Percentiles rank a stretch among this genome's conserved stretches.
Evolutionary conservation across 1,284 basidiomycete species (phyloP).

Genomic region (Apiotrichum porosum): DNA sequence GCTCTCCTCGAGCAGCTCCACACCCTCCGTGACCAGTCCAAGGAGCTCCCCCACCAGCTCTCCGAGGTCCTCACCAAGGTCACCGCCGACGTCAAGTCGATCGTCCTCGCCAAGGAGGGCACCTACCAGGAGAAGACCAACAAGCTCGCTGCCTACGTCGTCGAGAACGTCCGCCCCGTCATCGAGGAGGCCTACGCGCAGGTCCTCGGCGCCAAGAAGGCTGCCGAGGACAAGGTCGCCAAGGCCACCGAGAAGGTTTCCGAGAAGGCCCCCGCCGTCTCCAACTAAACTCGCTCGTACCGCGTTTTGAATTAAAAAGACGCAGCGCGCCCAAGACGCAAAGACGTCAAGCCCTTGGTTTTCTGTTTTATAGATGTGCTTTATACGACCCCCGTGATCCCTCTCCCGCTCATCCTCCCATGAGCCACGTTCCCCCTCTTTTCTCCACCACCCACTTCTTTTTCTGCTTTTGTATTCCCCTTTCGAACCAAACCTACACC

Average conservation of each 20-base stretch:
- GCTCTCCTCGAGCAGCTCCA: conserved; percentile 42
- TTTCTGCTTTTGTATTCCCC: conserved; percentile 3
- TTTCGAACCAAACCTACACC: not conserved
- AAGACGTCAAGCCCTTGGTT: not conserved
- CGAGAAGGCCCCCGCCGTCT: not conserved
- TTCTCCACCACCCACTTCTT: too few relatives aligned
- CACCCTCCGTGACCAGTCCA: conserved; percentile 39
- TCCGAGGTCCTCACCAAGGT: conserved; percentile 41
- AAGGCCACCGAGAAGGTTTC: conserved; percentile 17
- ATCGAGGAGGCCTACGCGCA: conserved; percentile 47
- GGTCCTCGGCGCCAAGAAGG: conserved; percentile 35
- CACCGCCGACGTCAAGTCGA: conserved; percentile 40
- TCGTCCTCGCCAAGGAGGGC: conserved; percentile 44
- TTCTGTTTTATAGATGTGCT: conserved; percentile 1
- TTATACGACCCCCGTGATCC: not conserved
- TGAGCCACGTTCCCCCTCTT: not conserved
- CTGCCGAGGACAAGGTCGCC: conserved; percentile 26
- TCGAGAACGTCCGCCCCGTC: conserved; percentile 47
- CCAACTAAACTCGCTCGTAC: not conserved
- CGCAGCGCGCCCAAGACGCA: too few relatives aligned
- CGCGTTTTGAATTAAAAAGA: too few relatives aligned
- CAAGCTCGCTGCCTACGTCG: conserved; percentile 45
- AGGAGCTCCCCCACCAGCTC: conserved; percentile 38
- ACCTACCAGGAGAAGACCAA: conserved; percentile 46
- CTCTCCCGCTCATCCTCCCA: too few relatives aligned